Evolutionary conservation across 371 early-diverging fungal genomes (phyloP).

Genomic region (Syncephalastrum monosporum): DNA sequence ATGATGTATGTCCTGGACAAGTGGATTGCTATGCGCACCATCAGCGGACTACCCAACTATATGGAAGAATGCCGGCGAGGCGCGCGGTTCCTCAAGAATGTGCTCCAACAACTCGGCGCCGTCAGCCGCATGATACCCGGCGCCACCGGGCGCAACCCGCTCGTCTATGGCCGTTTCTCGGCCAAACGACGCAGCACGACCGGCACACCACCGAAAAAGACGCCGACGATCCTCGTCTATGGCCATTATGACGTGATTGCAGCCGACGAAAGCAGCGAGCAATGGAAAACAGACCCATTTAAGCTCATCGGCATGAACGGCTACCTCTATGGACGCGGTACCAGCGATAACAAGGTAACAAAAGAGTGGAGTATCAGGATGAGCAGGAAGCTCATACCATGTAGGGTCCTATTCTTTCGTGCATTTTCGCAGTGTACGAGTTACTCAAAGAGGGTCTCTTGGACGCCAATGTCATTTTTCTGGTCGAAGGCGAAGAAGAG

Average conservation of each 20-base stretch:
- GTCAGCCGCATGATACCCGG: conserved; percentile 68
- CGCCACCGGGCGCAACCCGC: conserved; percentile 65
- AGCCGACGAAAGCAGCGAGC: conserved; percentile 53
- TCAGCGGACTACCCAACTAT: conserved; percentile 64
- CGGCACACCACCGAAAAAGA: conserved; percentile 8
- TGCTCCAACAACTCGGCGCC: conserved; percentile 75
- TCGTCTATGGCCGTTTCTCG: conserved; percentile 74
- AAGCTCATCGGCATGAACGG: conserved; percentile 62
- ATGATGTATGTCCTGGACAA: conserved; percentile 67
- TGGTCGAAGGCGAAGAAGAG: conserved; percentile 88
- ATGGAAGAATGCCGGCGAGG: conserved; percentile 76
- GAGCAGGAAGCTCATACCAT: background rate
- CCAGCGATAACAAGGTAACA: conserved; percentile 72
- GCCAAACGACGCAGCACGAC: conserved; percentile 23
- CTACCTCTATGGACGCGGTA: conserved; percentile 81
- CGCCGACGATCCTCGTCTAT: conserved; percentile 70
- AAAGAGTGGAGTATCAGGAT: background rate
- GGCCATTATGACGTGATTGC: conserved; percentile 87
- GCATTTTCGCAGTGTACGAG: conserved; percentile 77
- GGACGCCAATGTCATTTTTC: conserved; percentile 72
- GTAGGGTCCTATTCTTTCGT: conserved; percentile 74
- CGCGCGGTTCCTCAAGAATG: conserved; percentile 70
- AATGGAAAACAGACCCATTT: conserved; percentile 56
- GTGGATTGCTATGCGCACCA: conserved; percentile 71
- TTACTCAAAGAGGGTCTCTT: conserved; percentile 59